These are phyloP conservation scores for Beta macrorhiza DNA, from an alignment of 179 eudicot species.

Conservation along the genomic window DNA sequence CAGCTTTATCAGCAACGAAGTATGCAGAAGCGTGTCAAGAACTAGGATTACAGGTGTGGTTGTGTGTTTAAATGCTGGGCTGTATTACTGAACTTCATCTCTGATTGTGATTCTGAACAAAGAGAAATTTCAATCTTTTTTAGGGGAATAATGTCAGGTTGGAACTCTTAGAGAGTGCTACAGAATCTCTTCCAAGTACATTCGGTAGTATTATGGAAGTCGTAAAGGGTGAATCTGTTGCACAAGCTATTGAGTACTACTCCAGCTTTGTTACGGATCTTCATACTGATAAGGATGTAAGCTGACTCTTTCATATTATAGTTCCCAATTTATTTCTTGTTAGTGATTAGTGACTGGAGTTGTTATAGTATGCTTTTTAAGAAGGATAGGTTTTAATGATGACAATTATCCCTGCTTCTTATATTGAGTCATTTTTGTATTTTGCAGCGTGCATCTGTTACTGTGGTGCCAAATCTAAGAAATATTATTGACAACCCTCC, in stretches of 20 bases:
- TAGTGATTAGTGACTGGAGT: neutral
- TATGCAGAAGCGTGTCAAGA: constrained; percentile 95
- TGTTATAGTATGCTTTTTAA: neutral
- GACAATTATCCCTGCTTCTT: constrained; percentile 11
- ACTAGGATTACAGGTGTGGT: constrained; percentile 77
- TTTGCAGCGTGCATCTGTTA: constrained; percentile 43
- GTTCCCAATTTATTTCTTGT: neutral
- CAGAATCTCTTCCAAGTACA: constrained; percentile 68
- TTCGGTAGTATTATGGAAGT: constrained; percentile 75
- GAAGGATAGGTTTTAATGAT: neutral
- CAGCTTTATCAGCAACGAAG: constrained; percentile 88
- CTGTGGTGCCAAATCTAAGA: constrained; percentile 56
- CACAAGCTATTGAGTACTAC: constrained; percentile 74
- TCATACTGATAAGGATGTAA: constrained; percentile 83
- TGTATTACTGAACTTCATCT: constrained; percentile 6
- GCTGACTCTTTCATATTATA: constrained; percentile 19
- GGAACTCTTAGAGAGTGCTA: constrained; percentile 86
- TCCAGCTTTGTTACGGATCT: constrained; percentile 69
- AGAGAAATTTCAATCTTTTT: constrained; percentile 8
- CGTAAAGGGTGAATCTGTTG: constrained; percentile 61
- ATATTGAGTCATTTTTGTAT: neutral
- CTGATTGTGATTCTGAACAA: neutral
- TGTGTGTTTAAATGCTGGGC: constrained; percentile 10
- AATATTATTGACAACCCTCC: constrained; percentile 64
- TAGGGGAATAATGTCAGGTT: constrained; percentile 84